Conservation (phyloP, 2,329 filamentous ascomycete species). For the Sporothrix humicola region DNA sequence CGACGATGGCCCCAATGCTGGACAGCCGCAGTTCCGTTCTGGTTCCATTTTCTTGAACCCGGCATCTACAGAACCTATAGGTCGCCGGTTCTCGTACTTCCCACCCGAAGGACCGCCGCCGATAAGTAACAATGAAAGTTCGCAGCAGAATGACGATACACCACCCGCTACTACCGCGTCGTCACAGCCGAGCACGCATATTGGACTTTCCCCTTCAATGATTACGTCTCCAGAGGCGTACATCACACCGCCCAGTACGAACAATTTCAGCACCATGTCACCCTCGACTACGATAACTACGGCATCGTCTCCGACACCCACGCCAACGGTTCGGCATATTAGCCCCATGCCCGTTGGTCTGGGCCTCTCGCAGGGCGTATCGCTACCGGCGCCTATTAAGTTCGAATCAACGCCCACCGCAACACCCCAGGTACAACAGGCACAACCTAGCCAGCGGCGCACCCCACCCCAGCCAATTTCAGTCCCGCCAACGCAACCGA, state of each 20-base stretch:
- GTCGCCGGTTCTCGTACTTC: constrained; percentile 67
- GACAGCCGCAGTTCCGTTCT: constrained; percentile 62
- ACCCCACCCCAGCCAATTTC: constrained; percentile 35
- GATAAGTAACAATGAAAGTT: constrained; percentile 34
- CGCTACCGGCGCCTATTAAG: constrained; percentile 35
- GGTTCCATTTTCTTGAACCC: constrained; percentile 70
- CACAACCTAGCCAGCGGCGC: constrained; percentile 36
- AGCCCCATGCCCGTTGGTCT: constrained; percentile 40
- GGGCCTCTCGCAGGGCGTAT: not conserved
- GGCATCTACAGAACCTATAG: constrained; percentile 57
- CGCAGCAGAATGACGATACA: constrained; percentile 45
- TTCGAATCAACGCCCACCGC: constrained; percentile 37
- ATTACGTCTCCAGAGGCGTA: constrained; percentile 55
- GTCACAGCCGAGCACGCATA: not conserved
- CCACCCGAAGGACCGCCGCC: constrained; percentile 54
- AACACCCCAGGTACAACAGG: constrained; percentile 39
- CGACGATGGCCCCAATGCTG: constrained; percentile 43
- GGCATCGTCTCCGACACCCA: constrained; percentile 44
- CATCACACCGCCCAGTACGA: constrained; percentile 41
- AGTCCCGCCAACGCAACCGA: not conserved
- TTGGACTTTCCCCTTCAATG: constrained; percentile 42
- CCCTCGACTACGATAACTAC: constrained; percentile 43
- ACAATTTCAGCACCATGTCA: constrained; percentile 46
- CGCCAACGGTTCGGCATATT: constrained; percentile 44
- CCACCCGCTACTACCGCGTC: constrained; percentile 40